Percentiles rank a stretch among this genome's conserved stretches.
These are phyloP conservation scores for Chloropicon primus DNA, from an alignment of 139 green algal species.

Conservation along the genomic window DNA sequence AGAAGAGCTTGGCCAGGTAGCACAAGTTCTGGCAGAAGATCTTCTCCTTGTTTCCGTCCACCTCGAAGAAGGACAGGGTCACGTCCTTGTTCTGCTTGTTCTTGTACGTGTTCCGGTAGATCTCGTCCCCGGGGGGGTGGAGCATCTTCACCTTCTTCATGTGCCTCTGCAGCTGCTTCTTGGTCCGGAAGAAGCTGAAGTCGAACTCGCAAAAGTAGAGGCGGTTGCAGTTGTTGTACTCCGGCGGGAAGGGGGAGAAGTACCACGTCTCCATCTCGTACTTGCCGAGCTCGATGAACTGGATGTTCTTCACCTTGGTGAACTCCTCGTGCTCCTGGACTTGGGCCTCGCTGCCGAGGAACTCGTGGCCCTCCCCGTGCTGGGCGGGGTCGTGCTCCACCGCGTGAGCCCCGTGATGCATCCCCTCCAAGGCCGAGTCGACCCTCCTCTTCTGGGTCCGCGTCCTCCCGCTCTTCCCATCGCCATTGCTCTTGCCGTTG, in stretches of 20 bases:
- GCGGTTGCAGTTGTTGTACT: slow-evolving; percentile 41
- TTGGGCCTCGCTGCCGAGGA: slow-evolving; percentile 22
- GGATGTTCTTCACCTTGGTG: slow-evolving; percentile 34
- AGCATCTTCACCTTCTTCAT: slow-evolving; percentile 30
- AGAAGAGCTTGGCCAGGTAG: slow-evolving; percentile 26
- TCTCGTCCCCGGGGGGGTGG: slow-evolving; percentile 66
- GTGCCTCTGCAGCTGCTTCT: slow-evolving; percentile 43
- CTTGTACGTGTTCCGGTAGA: slow-evolving; percentile 56
- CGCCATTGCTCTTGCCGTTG: background rate
- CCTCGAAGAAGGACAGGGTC: slow-evolving; percentile 52
- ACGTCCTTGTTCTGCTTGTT: slow-evolving; percentile 49
- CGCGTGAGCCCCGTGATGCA: slow-evolving; percentile 11
- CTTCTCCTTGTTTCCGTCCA: slow-evolving; percentile 67
- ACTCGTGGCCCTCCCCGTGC: slow-evolving; percentile 24
- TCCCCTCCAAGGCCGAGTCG: background rate
- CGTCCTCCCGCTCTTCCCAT: background rate
- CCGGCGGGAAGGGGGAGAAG: slow-evolving; percentile 47
- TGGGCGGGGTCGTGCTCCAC: slow-evolving; percentile 22
- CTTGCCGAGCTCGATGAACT: slow-evolving; percentile 1
- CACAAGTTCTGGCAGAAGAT: slow-evolving; percentile 48
- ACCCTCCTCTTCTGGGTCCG: background rate
- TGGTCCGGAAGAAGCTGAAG: slow-evolving; percentile 45
- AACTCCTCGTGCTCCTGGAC: slow-evolving; percentile 61
- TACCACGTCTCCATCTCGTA: slow-evolving; percentile 26
- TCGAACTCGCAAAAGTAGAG: slow-evolving; percentile 86